Base-by-base conservation (phyloP, 805 yeast genomes). In the Kuraishia ogatae region DNA sequence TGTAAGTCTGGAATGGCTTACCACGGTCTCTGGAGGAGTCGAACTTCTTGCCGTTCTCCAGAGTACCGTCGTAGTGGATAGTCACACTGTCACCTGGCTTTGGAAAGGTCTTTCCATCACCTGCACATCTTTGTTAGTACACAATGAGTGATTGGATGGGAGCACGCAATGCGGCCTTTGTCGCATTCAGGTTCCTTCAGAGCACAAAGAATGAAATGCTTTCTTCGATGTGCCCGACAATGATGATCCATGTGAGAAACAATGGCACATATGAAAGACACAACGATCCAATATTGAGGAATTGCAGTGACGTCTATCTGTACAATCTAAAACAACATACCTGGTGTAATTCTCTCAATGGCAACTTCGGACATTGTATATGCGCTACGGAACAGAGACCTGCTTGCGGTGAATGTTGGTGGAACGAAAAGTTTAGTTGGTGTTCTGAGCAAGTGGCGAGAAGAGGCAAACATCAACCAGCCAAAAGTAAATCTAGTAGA, bases 11-110 rank as follows among this genome's bases (percentile, higher is more conserved):
- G 85, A 93, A 93, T 62, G 98, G 97, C 72, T 87, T 83, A 68
- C 94, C 94, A 76, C 97, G 86, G 79, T 90, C 96, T 64, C 91
- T 81, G 55, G 97, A 91, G 54, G 97, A 89, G 73, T 93, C 98
- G 70, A 93, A 93, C 76, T 89, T 89, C 78, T 89, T 90, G 66
- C 98, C 98, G 73, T 89, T 88, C 73, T 89, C 96, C 68, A 93
- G 81, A 56, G 96, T 91, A 65, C 98, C 98, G 54, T 89, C 87
- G 83, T 93, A 93, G 77, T 93, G 97, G 69, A 93, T 93, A 60
- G 97, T 85, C 62, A 93, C 94, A 61, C 78, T 74, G 75, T 92
- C 97, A 64, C 97, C 97, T 48, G 76, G 70, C 72, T 86, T 78
- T 68, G 98, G 97, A 83, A 78, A 92, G 65, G 84, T 85, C 68